Evolutionary conservation across 2,329 filamentous ascomycete genomes (phyloP).

Genomic region (Xylaria arbuscula): DNA sequence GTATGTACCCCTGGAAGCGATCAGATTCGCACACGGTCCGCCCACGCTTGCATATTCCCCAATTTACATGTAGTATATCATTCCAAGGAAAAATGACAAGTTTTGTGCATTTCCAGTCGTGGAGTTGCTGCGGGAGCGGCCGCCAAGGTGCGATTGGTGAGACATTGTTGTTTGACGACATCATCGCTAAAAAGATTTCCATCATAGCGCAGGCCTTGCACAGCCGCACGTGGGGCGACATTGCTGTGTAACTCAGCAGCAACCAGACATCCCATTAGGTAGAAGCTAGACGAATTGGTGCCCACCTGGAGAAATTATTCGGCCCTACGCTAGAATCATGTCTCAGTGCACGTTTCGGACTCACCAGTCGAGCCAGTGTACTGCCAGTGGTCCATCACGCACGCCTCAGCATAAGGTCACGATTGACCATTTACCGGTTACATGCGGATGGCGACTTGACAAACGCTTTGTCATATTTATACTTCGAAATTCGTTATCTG

Average conservation of each 20-base stretch:
- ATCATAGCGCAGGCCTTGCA: conserved; percentile 36
- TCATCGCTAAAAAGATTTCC: conserved; percentile 19
- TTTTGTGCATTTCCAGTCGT: conserved; percentile 4
- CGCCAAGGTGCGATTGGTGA: conserved; percentile 25
- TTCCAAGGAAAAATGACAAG: conserved; percentile 19
- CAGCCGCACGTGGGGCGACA: conserved; percentile 41
- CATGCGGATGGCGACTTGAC: not conserved
- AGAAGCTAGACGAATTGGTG: conserved; percentile 36
- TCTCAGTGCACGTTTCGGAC: conserved; percentile 39
- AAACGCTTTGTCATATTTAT: conserved; percentile 6
- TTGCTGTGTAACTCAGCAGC: conserved; percentile 20
- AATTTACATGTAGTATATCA: conserved; percentile 10
- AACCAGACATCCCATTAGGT: conserved; percentile 5
- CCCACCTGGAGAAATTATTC: conserved; percentile 41
- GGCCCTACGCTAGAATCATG: conserved; percentile 47
- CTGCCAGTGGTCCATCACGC: not conserved
- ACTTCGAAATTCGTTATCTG: not conserved
- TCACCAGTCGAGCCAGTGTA: conserved; percentile 6
- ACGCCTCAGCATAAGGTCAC: conserved; percentile 14
- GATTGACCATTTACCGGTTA: conserved; percentile 11
- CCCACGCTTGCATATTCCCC: conserved; percentile 17
- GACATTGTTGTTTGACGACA: conserved; percentile 18
- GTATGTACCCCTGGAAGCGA: conserved; percentile 14
- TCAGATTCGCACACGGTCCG: conserved; percentile 22
- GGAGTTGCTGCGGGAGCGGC: conserved; percentile 26